Base-by-base conservation (phyloP, 176 grass and related monocot species). In the Leersia perrieri region DNA sequence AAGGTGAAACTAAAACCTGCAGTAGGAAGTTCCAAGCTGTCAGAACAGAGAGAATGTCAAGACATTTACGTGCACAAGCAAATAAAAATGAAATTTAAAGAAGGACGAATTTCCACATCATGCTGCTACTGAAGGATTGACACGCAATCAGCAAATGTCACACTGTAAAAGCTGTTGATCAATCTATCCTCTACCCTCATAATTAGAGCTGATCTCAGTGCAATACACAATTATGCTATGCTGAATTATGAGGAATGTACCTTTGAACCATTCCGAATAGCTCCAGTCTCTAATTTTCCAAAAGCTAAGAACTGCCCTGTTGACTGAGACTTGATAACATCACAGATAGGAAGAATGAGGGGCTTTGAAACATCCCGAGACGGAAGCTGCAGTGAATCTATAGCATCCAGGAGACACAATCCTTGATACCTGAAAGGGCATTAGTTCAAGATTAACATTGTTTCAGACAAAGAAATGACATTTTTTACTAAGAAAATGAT, bases 221-320 rank as follows among this genome's bases (percentile, higher is more conserved):
- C 33, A 85, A 51, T 65, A 34, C 28, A 44, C 39, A 22, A 53
- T 55, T 40, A 69, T 33, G 41, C 55, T 70, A 27, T 77, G 40
- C 28, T 74, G 26, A 25, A 44, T 55, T 41, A 13, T 28, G 3
- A 57, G 11, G 42, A 80, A 63, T 81, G 64, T 90, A 97, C 94
- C 94, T 97, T 97, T 76, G 90, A 93, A 84, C 94, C 86, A 87
- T 70, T 88, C 84, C 65, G 82, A 81, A 98, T 89, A 79, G 95
- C 92, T 22, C 95, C 95, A 82, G 90, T 84, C 86, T 98, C 92
- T 81, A 98, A 85, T 86, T 98, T 98, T 86, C 95, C 95, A 91
- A 81, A 98, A 80, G 90, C 92, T 68, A 90, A 88, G 68, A 88
- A 79, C 78, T 95, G 92, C 63, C 95, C 92, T 81, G 91, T 98